Conservation (phyloP, 805 yeast species). For the Yamadazyma paraphyllophila region DNA sequence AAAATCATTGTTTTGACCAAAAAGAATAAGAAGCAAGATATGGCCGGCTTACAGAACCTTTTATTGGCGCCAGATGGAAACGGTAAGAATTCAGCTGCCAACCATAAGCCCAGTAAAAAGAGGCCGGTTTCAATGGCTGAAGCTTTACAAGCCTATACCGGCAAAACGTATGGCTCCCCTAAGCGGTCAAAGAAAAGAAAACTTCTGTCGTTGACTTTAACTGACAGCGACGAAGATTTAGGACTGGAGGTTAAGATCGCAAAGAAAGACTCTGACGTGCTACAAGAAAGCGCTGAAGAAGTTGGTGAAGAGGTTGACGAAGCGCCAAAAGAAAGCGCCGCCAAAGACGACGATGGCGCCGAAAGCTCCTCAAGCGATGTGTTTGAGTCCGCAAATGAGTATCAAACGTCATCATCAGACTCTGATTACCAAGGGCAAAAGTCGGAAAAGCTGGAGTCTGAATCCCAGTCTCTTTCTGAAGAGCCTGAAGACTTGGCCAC, state of each 20-base stretch:
- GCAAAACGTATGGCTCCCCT: conserved; percentile 43
- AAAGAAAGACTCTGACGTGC: not conserved
- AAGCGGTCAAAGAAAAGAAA: conserved; percentile 36
- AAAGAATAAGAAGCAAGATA: conserved; percentile 9
- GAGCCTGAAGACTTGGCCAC: conserved; percentile 17
- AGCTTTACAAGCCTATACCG: conserved; percentile 58
- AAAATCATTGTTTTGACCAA: conserved; percentile 15
- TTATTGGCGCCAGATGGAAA: not conserved
- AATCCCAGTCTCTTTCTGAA: conserved; percentile 13
- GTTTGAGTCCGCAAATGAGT: conserved; percentile 13
- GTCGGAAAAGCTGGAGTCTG: conserved; percentile 7
- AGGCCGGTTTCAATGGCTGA: conserved; percentile 54
- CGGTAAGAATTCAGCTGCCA: too few relatives aligned
- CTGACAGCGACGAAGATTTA: conserved; percentile 21
- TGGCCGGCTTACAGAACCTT: too few relatives aligned
- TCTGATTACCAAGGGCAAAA: conserved; percentile 4
- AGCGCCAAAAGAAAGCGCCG: not conserved
- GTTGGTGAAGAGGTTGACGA: conserved; percentile 28
- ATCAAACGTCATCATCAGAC: conserved; percentile 8
- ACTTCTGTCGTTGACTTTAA: conserved; percentile 21
- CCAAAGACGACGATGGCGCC: not conserved
- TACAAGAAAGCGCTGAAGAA: conserved; percentile 16
- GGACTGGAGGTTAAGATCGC: conserved; percentile 12
- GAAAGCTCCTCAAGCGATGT: conserved; percentile 6
- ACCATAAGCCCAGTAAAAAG: not conserved